Evolutionary conservation across 352 stramenopile genomes (phyloP), one percentile per base, ranked within the genome.

Genomic region (Pythium volutum): DNA sequence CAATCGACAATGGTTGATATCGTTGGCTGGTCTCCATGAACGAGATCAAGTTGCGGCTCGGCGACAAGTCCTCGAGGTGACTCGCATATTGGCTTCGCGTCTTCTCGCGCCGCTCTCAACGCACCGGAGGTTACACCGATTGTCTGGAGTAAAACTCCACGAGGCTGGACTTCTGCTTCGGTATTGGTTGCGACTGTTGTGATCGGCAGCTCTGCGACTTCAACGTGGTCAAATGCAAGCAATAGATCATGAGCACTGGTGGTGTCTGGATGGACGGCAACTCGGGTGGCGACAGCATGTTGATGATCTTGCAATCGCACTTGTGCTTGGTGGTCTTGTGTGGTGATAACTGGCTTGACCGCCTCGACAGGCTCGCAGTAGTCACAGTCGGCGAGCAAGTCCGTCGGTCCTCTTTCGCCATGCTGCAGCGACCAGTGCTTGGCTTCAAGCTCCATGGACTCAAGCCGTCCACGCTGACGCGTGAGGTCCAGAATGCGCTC

Each of bases 401-500:
- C 63, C 23, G 23, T 68, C 46, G 10, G 33, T 56, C 12, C 33
- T 46, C 29, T 14, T 11, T n/a, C 36, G 3, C 22, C 31, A 34
- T 41, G 39, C n/a, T 55, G 38, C 6, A 57, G 23, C 14, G 18
- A 43, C 2, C 52, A 43, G 46, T 83, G 67, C 41, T 65, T 75
- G 0, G 64, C 64, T 45, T 85, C 67, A 2, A 91, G 69, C 29
- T 73, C 50, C 50, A 75, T 61, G 3, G 63, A 48, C 23, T 88
- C 82, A 15, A 88, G 50, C 14, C 64, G 73, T 55, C 83, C 87
- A 18, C 77, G 68, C 56, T 89, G 79, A 1, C 56, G 58, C 2
- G 66, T 66, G 12, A 89, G 57, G 16, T 62, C 64, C 15, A 89
- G 53, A 5, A 70, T 71, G 16, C 64, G 55, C 42, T 84, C 69